phyloP scores from a whole-genome alignment of 1,139 yeast species.

The Scheffersomyces quercinus region DNA sequence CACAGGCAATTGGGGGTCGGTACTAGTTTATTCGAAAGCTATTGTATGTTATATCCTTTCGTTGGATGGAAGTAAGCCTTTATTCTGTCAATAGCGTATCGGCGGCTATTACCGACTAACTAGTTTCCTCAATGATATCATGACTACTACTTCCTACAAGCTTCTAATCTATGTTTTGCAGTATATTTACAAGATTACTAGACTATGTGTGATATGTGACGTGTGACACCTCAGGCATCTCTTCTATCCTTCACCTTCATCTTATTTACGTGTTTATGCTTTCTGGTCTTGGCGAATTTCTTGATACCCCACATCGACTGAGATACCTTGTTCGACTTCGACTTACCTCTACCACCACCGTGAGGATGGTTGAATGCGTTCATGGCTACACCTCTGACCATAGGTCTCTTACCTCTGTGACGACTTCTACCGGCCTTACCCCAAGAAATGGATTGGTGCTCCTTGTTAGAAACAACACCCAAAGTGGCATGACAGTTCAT shows the following conservation, averaged over 20 bases:
- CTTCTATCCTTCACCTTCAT: slow-evolving; percentile 81
- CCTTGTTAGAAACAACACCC: slow-evolving; percentile 93
- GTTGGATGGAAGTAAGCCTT: not conserved
- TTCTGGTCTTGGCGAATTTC: slow-evolving; percentile 92
- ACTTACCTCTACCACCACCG: slow-evolving; percentile 99
- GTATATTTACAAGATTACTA: slow-evolving; percentile 1
- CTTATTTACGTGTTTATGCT: slow-evolving; percentile 80
- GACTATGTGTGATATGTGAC: slow-evolving; percentile 1
- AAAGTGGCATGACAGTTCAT: slow-evolving; percentile 90
- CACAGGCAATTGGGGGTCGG: slow-evolving; percentile 18
- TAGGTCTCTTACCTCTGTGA: slow-evolving; percentile 90
- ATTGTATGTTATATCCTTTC: slow-evolving; percentile 17
- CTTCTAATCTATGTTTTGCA: not conserved
- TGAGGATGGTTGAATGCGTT: slow-evolving; percentile 97
- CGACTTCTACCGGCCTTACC: slow-evolving; percentile 98
- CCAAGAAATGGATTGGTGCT: slow-evolving; percentile 83
- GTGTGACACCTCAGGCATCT: slow-evolving; percentile 12
- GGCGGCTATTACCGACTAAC: not conserved
- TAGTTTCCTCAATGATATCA: no score
- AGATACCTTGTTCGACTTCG: slow-evolving; percentile 91
- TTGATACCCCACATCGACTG: slow-evolving; percentile 98
- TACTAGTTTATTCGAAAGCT: slow-evolving; percentile 8
- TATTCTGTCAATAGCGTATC: not conserved
- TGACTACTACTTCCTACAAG: not conserved
- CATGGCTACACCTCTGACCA: slow-evolving; percentile 98